Evolutionary conservation across 108 stramenopile genomes (phyloP), one percentile per base, ranked within the genome.

Genomic region (Poteriospumella lacustris): DNA sequence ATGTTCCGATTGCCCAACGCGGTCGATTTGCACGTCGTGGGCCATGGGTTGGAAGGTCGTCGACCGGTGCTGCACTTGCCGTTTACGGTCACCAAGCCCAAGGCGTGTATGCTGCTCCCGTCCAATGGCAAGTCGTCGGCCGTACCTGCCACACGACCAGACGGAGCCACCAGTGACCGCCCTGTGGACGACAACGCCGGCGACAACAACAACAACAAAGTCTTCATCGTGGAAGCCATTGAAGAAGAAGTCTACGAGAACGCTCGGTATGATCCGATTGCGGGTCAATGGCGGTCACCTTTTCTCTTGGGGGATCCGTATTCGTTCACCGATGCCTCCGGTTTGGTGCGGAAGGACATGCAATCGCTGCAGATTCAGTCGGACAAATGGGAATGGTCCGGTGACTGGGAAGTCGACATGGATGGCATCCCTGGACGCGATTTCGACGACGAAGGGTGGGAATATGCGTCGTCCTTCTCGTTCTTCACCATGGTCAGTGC

Each of bases 241-340:
- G 47, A 29, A 26, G 70, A 73, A 73, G 70, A 73, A 73, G 70
- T 73, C 26, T 73, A 12, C 36, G 70, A 73, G 36, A 73, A 73
- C 42, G 38, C 9, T 52, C 38, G 70, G 33, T 73, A 73, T 56
- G 47, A 73, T 73, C 70, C 41, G 26, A 26, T 73, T 12, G 28
- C 43, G 26, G 70, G 70, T 33, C 9, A n/a, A 52, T 73, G 70
- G 70, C 26, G 28, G 31, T 34, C 5, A 26, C 70, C 70, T 12
- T 73, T 73, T 33, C 31, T 73, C 31, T 31, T 38, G 26, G 70
- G 70, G 9, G 70, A 73, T 56, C 70, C 70, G 24, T 26, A 44
- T 73, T 24, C 38, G 36, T 73, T 24, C 31, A 52, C 44, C 5
- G 47, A 73, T 73, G 70, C 70, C 3, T 33, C n/a, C 42, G 70